These are phyloP conservation scores for Scedosporium apiospermum DNA, from an alignment of 2,329 filamentous ascomycete genomes.

Conservation along the genomic window DNA sequence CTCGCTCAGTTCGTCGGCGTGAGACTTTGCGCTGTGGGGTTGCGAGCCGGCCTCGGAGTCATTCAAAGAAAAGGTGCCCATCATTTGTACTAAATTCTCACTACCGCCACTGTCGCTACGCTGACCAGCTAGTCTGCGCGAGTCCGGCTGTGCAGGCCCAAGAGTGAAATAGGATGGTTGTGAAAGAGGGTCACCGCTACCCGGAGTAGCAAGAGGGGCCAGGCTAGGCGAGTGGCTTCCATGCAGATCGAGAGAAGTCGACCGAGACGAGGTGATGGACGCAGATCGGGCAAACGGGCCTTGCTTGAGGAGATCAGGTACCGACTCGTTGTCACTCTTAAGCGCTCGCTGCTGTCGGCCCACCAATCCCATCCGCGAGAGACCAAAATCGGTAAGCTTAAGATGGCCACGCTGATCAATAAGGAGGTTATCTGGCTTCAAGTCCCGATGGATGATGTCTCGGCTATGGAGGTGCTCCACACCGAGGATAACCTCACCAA, in stretches of 20 bases:
- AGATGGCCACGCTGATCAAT: conserved; percentile 96
- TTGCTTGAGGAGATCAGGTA: conserved; percentile 84
- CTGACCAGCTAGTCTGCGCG: conserved; percentile 61
- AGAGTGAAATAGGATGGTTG: conserved; percentile 93
- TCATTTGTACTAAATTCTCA: conserved; percentile 74
- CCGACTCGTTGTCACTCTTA: conserved; percentile 69
- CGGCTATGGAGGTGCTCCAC: conserved; percentile 91
- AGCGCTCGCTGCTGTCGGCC: conserved; percentile 92
- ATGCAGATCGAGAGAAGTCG: conserved; percentile 86
- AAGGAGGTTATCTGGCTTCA: conserved; percentile 94
- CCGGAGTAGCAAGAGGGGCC: conserved; percentile 80
- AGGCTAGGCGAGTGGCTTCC: conserved; percentile 63
- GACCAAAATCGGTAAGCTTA: conserved; percentile 93
- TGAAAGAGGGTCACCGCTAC: conserved; percentile 50
- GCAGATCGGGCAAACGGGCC: conserved; percentile 80
- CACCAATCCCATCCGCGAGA: conserved; percentile 94
- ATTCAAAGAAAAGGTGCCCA: conserved; percentile 67
- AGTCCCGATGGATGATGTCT: conserved; percentile 90
- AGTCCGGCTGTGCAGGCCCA: conserved; percentile 46
- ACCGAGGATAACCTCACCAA: conserved; percentile 92
- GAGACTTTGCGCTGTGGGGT: conserved; percentile 41
- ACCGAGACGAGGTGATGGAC: conserved; percentile 83
- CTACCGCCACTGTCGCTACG: conserved; percentile 90
- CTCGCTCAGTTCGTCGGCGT: conserved; percentile 67
- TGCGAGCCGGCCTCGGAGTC: conserved; percentile 40